These are phyloP conservation scores for Polyporus tsugae DNA, from an alignment of 1,284 basidiomycete species.

Conservation along the genomic window DNA sequence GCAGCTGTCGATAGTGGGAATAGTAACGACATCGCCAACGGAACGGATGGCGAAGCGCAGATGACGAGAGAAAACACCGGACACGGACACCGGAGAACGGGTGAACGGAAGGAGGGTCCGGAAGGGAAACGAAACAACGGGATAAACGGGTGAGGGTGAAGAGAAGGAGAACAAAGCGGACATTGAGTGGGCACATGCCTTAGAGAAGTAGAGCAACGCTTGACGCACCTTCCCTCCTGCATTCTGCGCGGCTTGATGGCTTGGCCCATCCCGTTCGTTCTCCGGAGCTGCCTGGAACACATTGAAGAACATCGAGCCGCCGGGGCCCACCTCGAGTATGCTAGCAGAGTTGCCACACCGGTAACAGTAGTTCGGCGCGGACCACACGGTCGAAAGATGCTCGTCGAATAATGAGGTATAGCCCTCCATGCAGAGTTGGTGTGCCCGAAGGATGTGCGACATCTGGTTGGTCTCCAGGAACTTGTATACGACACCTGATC, in stretches of 20 bases:
- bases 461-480: conserved; percentile 95
- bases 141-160: conserved; percentile 1
- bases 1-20: conserved; percentile 51
- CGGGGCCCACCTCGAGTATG: conserved; percentile 95
- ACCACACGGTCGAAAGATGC: conserved; percentile 97
- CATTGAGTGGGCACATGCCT: conserved; percentile 20
- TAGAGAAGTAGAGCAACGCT: conserved; percentile 14
- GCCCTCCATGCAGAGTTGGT: conserved; percentile 99
- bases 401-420: conserved; percentile 96
- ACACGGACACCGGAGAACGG: not conserved
- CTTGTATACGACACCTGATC: conserved; percentile 98
- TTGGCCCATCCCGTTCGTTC: conserved; percentile 89
- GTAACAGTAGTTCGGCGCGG: conserved; percentile 98
- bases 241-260: conserved; percentile 74
- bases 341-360: conserved; percentile 98
- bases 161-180: not conserved
- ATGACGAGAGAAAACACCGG: not conserved
- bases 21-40: not conserved
- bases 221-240: conserved; percentile 69
- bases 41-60: conserved; percentile 8
- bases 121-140: not conserved
- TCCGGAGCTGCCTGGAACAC: conserved; percentile 99
- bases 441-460: conserved; percentile 97
- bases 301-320: conserved; percentile 92
- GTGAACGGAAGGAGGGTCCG: conserved; percentile 1